Percentiles rank a stretch among this genome's conserved stretches.
Evolutionary conservation across 2,329 filamentous ascomycete genomes (phyloP).

Genomic region (Cercospora zeina): DNA sequence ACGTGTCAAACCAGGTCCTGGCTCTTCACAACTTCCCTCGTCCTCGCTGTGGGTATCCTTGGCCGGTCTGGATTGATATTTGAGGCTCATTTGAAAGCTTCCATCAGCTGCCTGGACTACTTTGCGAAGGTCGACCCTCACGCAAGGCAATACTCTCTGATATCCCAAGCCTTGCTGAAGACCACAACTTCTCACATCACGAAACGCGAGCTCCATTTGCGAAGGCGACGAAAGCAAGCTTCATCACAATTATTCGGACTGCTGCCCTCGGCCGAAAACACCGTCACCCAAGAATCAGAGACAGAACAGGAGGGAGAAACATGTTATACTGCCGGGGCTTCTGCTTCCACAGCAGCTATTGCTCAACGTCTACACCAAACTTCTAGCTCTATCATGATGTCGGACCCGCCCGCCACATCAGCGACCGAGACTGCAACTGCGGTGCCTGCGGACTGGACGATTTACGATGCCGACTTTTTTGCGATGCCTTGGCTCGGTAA

Average conservation of each 20-base stretch:
- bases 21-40: conserved; percentile 38
- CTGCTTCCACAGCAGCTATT: background rate
- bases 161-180: conserved; percentile 33
- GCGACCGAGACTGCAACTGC: conserved; percentile 2
- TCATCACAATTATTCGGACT: conserved; percentile 37
- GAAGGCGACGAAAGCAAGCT: conserved; percentile 32
- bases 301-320: background rate
- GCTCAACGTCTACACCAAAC: background rate
- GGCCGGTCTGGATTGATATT: conserved; percentile 33
- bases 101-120: conserved; percentile 32
- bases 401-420: background rate
- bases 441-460: conserved; percentile 27
- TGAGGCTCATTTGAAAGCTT: conserved; percentile 29
- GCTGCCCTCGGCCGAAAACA: conserved; percentile 11
- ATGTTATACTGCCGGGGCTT: background rate
- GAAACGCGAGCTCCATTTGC: conserved; percentile 29
- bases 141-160: conserved; percentile 36
- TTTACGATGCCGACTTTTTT: conserved; percentile 34
- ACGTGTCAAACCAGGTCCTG: conserved; percentile 29
- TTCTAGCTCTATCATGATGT: background rate
- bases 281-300: background rate
- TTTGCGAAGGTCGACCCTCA: conserved; percentile 36
- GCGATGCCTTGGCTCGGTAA: conserved; percentile 32
- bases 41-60: conserved; percentile 34
- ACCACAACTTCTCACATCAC: conserved; percentile 29